Percentiles rank a stretch among this genome's conserved stretches.
Conservation (phyloP, 2,329 filamentous ascomycete species). For the Dryadomyces quercivorus region DNA sequence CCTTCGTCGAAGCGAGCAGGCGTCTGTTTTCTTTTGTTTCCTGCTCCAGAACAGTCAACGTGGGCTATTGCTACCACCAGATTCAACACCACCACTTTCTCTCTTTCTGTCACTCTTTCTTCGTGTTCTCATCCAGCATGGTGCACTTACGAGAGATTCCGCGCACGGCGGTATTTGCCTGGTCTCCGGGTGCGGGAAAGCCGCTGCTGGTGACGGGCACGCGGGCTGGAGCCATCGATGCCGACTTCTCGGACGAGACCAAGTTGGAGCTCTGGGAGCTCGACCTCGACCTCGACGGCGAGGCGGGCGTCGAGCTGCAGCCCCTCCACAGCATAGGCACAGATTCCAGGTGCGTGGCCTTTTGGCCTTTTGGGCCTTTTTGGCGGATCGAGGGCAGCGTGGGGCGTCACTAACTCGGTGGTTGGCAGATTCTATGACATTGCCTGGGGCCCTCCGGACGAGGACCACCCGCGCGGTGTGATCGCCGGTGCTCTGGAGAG, state of each 20-base stretch:
- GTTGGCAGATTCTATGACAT: constrained; percentile 83
- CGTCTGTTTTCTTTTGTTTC: not conserved
- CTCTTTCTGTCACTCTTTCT: not conserved
- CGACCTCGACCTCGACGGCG: constrained; percentile 66
- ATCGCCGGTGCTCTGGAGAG: constrained; percentile 94
- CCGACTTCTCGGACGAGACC: constrained; percentile 95
- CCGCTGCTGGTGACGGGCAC: constrained; percentile 89
- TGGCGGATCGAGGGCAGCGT: no score
- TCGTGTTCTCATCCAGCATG: constrained; percentile 42
- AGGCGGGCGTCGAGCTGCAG: constrained; percentile 71
- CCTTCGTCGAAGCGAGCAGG: constrained; percentile 1
- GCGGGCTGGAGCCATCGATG: constrained; percentile 86
- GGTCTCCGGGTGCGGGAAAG: constrained; percentile 70
- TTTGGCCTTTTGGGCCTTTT: no score
- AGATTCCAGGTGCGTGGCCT: constrained; percentile 63
- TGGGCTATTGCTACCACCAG: not conserved
- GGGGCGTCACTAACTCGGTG: constrained; percentile 5
- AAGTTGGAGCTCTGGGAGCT: constrained; percentile 96
- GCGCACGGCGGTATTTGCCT: constrained; percentile 92
- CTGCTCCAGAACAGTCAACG: not conserved
- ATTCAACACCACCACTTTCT: not conserved
- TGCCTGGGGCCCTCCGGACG: constrained; percentile 77
- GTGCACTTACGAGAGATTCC: constrained; percentile 94
- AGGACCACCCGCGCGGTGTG: constrained; percentile 69
- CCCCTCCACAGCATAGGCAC: constrained; percentile 73